phyloP scores from a whole-genome alignment of 371 early-diverging fungal genomes.

The Mucor irregularis region DNA sequence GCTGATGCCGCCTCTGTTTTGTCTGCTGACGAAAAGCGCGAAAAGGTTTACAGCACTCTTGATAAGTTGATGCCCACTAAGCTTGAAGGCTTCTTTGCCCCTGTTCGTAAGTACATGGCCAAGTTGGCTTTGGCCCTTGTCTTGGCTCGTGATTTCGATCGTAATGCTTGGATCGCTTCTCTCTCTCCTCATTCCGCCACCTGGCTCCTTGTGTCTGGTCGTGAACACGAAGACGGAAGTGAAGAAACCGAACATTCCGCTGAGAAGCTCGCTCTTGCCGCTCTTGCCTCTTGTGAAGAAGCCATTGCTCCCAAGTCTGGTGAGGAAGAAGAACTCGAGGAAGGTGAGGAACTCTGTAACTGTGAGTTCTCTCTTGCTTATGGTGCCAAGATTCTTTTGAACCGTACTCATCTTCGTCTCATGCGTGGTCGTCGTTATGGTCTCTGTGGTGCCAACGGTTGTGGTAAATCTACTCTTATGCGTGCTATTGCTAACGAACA shows the following conservation, averaged over 20 bases:
- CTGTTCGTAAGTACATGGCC: constrained; percentile 37
- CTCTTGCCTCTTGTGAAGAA: constrained; percentile 43
- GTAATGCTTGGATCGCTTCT: constrained; percentile 41
- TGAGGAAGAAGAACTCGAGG: constrained; percentile 64
- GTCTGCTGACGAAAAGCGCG: constrained; percentile 47
- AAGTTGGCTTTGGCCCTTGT: constrained; percentile 37
- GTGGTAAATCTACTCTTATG: constrained; percentile 91
- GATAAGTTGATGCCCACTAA: constrained; percentile 43
- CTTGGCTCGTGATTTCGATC: constrained; percentile 35
- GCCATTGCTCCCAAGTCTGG: constrained; percentile 45
- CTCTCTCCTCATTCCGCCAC: constrained; percentile 49
- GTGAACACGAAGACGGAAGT: constrained; percentile 36
- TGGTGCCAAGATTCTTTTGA: constrained; percentile 82
- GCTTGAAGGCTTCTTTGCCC: constrained; percentile 41
- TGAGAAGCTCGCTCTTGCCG: constrained; percentile 33
- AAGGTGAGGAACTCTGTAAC: constrained; percentile 77
- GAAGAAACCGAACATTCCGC: constrained; percentile 30
- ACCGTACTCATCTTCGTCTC: constrained; percentile 73
- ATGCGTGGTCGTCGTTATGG: constrained; percentile 81
- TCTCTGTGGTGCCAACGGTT: constrained; percentile 82
- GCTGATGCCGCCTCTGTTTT: constrained; percentile 21
- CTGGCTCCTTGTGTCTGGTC: constrained; percentile 33
- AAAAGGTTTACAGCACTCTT: constrained; percentile 40
- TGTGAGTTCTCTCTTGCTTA: constrained; percentile 82
- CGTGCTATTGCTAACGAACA: constrained; percentile 74